Conservation (phyloP, 2,329 filamentous ascomycete genomes). For the Didymella exigua region DNA sequence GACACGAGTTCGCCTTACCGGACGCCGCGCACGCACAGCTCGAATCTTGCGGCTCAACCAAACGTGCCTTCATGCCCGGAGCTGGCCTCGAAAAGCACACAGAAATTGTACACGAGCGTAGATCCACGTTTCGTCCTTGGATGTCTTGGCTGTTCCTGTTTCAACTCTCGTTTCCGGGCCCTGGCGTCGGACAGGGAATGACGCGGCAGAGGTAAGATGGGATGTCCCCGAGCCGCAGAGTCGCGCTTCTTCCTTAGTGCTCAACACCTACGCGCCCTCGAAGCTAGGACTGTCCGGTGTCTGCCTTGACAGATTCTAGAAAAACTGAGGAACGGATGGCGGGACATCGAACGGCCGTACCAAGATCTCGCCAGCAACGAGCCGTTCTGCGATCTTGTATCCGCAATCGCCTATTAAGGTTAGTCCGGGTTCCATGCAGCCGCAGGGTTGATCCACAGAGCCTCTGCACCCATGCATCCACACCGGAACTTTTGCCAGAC, state of each 20-base stretch:
- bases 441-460: constrained; percentile 16
- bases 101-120: background rate
- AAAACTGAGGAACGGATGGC: background rate
- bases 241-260: background rate
- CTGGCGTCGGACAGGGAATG: constrained; percentile 3
- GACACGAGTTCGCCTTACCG: background rate
- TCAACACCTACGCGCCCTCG: background rate
- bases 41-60: background rate
- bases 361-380: constrained; percentile 3
- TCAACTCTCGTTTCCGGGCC: constrained; percentile 8
- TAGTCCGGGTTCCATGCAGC: background rate
- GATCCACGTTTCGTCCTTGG: constrained; percentile 1
- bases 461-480: constrained; percentile 1
- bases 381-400: background rate
- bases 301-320: constrained; percentile 3
- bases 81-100: background rate
- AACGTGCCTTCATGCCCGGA: constrained; percentile 1
- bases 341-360: constrained; percentile 3
- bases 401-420: constrained; percentile 10
- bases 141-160: constrained; percentile 6
- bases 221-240: background rate
- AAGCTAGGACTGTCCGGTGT: background rate
- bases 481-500: constrained; percentile 14
- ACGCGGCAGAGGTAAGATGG: background rate
- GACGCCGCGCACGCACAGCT: background rate